Conservation (phyloP, 208 protist genomes). For the Herpetomonas tarakana region DNA sequence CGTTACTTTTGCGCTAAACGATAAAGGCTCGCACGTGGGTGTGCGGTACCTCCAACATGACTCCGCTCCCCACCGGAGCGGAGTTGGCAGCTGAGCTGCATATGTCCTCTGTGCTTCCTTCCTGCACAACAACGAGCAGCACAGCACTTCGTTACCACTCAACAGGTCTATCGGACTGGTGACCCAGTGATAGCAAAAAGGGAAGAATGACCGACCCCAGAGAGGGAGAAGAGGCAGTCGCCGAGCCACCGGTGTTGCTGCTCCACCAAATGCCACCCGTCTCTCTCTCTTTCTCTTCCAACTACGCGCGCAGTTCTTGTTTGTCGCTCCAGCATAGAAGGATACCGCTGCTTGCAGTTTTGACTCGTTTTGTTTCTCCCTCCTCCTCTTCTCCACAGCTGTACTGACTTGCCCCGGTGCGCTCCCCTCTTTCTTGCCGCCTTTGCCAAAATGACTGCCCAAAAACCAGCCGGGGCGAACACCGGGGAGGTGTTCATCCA, state of each 20-base stretch:
- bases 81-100: too few relatives aligned
- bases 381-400: not conserved
- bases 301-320: not conserved
- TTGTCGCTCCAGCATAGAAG: too few relatives aligned
- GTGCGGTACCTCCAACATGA: too few relatives aligned
- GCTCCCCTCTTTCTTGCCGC: not conserved
- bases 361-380: not conserved
- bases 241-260: not conserved
- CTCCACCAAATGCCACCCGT: not conserved
- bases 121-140: too few relatives aligned
- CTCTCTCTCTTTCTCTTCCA: not conserved
- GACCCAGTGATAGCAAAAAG: too few relatives aligned
- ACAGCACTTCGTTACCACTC: conserved; percentile 6
- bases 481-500: conserved; percentile 36
- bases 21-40: too few relatives aligned
- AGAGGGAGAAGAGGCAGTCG: too few relatives aligned
- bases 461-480: conserved; percentile 3
- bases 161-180: not conserved
- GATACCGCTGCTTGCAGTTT: not conserved
- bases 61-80: too few relatives aligned
- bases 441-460: not conserved
- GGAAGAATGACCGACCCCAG: too few relatives aligned
- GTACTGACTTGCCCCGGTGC: not conserved
- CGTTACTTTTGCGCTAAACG: too few relatives aligned
- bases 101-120: too few relatives aligned